Percentiles rank a stretch among this genome's conserved stretches.
phyloP scores from a whole-genome alignment of 495 filamentous ascomycete genomes.

The Staphylotrichum longicolle region DNA sequence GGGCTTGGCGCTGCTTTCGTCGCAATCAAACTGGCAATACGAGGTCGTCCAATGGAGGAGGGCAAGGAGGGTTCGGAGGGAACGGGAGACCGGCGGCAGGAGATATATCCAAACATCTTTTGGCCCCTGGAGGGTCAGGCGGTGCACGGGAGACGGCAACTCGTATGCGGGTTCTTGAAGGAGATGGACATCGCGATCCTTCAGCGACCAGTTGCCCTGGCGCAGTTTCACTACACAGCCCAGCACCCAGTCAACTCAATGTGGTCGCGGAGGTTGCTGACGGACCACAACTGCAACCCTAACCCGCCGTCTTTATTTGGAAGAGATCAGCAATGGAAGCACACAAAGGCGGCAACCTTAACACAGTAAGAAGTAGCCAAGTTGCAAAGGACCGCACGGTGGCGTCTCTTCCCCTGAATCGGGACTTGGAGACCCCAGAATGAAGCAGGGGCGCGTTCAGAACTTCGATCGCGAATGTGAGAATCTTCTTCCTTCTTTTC shows the following conservation, averaged over 20 bases:
- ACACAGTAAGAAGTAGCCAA: too few relatives aligned
- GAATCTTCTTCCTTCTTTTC: neutral
- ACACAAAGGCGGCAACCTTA: too few relatives aligned
- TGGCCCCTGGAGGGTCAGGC: too few relatives aligned
- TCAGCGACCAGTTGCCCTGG: too few relatives aligned
- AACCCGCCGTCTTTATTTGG: neutral
- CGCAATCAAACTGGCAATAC: conserved; percentile 24
- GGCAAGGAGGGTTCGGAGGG: neutral
- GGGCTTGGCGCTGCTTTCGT: conserved; percentile 2
- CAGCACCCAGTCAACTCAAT: neutral
- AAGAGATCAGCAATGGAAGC: too few relatives aligned
- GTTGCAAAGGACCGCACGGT: too few relatives aligned
- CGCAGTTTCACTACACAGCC: too few relatives aligned
- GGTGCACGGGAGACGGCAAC: neutral
- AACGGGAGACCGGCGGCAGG: neutral
- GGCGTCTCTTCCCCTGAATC: conserved; percentile 6
- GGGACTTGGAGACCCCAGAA: neutral
- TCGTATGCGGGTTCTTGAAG: too few relatives aligned
- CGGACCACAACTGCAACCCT: conserved; percentile 1
- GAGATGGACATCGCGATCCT: too few relatives aligned
- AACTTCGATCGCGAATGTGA: neutral
- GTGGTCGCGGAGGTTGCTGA: neutral
- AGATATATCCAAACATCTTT: too few relatives aligned
- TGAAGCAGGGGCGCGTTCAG: neutral
- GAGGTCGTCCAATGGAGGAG: neutral